Conservation (phyloP, 2,329 filamentous ascomycete genomes). For the Tolypocladium tropicale region DNA sequence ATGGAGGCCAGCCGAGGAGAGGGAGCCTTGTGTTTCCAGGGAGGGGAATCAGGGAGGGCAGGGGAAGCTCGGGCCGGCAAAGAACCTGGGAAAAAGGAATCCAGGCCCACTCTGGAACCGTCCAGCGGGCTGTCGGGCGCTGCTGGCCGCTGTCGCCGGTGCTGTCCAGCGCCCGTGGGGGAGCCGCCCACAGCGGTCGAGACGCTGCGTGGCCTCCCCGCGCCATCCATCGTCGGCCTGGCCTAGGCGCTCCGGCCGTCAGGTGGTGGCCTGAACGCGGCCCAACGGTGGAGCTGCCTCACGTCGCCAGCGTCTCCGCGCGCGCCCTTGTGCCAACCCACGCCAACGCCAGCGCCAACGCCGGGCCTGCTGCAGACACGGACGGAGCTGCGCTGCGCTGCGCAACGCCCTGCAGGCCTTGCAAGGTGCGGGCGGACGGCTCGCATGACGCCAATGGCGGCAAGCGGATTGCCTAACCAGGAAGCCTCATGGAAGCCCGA, state of each 20-base stretch:
- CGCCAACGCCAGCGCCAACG: not conserved
- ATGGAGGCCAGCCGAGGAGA: conserved; percentile 3
- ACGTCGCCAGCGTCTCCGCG: not conserved
- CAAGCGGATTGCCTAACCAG: not conserved
- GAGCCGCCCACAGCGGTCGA: not conserved
- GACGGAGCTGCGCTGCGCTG: not conserved
- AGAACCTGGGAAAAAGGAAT: not conserved
- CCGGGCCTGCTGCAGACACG: not conserved
- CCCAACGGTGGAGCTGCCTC: not conserved
- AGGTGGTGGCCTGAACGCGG: not conserved
- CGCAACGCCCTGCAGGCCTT: not conserved
- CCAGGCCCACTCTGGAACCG: not conserved
- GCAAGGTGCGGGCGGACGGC: not conserved
- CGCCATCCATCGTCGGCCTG: not conserved
- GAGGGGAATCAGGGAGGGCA: conserved; percentile 2
- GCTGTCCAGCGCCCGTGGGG: not conserved
- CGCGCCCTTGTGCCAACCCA: not conserved
- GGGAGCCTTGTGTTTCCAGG: not conserved
- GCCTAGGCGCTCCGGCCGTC: not conserved
- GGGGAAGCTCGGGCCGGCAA: conserved; percentile 4
- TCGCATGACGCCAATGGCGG: not conserved
- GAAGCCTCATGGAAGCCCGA: not conserved
- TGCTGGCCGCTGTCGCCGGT: not conserved
- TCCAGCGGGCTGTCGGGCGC: not conserved
- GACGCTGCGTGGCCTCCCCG: not conserved